Conservation (phyloP, 75 land plant species). For the Pinus taeda region DNA sequence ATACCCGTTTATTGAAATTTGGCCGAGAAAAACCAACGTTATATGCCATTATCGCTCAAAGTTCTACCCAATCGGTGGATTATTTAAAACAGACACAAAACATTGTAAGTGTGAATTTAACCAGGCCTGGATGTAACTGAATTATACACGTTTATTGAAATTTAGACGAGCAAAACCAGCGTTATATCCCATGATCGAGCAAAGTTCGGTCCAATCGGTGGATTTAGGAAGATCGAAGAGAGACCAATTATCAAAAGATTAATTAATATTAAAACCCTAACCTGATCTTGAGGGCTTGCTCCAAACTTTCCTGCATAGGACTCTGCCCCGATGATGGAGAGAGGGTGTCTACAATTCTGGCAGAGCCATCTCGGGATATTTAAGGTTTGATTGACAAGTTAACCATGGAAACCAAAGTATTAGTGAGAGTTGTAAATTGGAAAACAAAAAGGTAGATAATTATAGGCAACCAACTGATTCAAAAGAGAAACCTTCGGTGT, state of each 20-base stretch:
- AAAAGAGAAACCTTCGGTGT: no score
- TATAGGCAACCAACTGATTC: no score
- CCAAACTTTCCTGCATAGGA: conserved; percentile 71
- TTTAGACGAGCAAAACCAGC: not conserved
- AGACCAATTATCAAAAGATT: not conserved
- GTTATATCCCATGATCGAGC: not conserved
- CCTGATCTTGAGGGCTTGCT: conserved; percentile 35
- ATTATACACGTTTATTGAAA: not conserved
- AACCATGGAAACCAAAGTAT: no score
- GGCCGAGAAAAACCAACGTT: not conserved
- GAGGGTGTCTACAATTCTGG: conserved; percentile 78
- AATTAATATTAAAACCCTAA: conserved; percentile 17
- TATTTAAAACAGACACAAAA: no score
- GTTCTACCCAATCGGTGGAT: no score
- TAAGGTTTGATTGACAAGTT: no score
- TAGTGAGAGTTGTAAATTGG: no score
- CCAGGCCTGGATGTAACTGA: no score
- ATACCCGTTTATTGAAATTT: not conserved
- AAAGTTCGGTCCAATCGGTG: no score
- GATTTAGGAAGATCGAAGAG: not conserved
- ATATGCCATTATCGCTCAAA: not conserved
- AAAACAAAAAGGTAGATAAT: no score
- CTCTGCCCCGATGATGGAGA: conserved; percentile 78
- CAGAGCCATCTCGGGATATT: conserved; percentile 82
- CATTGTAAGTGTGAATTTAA: no score